phyloP scores from a whole-genome alignment of 306 rosid genomes.

The Corylus americana region DNA sequence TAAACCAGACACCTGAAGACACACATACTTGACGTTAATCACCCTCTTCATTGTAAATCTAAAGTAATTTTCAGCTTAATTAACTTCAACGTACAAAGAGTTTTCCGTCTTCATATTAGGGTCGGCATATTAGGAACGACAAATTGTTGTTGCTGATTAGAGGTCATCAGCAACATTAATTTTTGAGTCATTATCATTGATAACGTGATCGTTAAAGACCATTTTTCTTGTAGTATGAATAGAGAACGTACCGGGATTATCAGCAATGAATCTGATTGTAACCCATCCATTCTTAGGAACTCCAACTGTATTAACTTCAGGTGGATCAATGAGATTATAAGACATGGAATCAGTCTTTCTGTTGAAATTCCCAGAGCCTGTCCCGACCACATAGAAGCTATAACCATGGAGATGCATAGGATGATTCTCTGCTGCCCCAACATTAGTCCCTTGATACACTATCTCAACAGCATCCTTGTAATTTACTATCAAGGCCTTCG shows the following conservation, averaged over 20 bases:
- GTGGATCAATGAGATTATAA: constrained; percentile 39
- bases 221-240: no score
- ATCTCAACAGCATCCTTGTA: constrained; percentile 44
- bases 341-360: constrained; percentile 5
- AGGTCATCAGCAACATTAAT: no score
- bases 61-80: no score
- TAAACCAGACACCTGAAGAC: neutral
- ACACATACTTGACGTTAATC: neutral
- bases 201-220: no score
- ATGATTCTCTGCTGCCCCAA: constrained; percentile 31
- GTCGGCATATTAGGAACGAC: no score
- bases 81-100: no score
- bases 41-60: neutral
- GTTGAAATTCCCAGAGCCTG: constrained; percentile 34
- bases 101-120: no score
- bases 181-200: no score
- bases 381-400: constrained; percentile 40
- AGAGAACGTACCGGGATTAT: constrained; percentile 31
- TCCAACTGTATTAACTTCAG: constrained; percentile 26
- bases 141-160: no score
- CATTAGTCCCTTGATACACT: constrained; percentile 48
- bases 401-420: constrained; percentile 35
- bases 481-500: constrained; percentile 39
- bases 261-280: constrained; percentile 31
- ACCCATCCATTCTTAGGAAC: constrained; percentile 41